Evolutionary conservation across 192 early-diverging fungal genomes (phyloP).

Genomic region (Umbelopsis vinacea): DNA sequence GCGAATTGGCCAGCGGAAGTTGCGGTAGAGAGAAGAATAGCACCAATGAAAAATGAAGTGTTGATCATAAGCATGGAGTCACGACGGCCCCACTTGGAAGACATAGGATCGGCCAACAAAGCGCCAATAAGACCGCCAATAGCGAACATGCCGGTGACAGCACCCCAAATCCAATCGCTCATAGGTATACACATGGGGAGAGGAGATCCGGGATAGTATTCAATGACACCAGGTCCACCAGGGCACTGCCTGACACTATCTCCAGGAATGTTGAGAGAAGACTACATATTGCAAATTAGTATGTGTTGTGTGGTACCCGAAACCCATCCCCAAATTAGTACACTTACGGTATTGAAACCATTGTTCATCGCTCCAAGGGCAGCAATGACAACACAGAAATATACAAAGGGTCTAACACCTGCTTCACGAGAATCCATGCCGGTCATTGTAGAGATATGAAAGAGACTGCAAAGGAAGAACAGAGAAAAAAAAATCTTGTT

Average conservation of each 20-base stretch:
- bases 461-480: not conserved
- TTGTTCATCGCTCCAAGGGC: slow-evolving; percentile 36
- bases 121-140: slow-evolving; percentile 71
- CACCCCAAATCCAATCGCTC: slow-evolving; percentile 53
- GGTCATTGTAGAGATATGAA: slow-evolving; percentile 5
- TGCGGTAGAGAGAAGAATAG: slow-evolving; percentile 39
- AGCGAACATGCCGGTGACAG: slow-evolving; percentile 59
- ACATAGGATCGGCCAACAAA: slow-evolving; percentile 60
- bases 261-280: slow-evolving; percentile 58
- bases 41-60: slow-evolving; percentile 49
- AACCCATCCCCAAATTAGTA: not conserved
- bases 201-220: slow-evolving; percentile 32
- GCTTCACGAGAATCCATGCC: slow-evolving; percentile 31
- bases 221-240: slow-evolving; percentile 17
- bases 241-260: slow-evolving; percentile 59
- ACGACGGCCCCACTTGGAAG: slow-evolving; percentile 64
- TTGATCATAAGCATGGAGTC: slow-evolving; percentile 55
- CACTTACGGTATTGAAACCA: slow-evolving; percentile 36
- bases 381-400: slow-evolving; percentile 33
- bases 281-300: not conserved
- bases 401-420: slow-evolving; percentile 21
- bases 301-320: not conserved
- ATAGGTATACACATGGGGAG: slow-evolving; percentile 41
- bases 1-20: slow-evolving; percentile 31
- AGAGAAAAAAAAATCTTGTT: slow-evolving; percentile 8